phyloP scores from a whole-genome alignment of 768 basidiomycete species.

The Agrocybe praecox region DNA sequence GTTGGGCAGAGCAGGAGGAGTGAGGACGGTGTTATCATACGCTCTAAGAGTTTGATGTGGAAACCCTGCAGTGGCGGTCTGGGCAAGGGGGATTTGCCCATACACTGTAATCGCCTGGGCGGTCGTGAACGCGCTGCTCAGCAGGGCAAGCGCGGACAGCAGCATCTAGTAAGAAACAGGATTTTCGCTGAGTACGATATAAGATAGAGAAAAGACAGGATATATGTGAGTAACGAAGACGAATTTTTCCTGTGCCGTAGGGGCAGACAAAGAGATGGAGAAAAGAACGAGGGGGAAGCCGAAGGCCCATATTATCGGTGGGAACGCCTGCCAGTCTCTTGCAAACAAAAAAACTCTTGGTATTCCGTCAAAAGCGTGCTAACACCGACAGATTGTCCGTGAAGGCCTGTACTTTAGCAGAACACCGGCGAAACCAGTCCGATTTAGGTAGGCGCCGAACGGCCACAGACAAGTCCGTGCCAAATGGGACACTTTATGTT shows the following conservation, averaged over 20 bases:
- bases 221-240: background rate
- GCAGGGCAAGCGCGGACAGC: slow-evolving; percentile 9
- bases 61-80: slow-evolving; percentile 26
- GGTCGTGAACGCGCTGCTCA: slow-evolving; percentile 12
- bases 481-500: background rate
- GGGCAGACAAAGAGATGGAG: background rate
- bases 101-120: slow-evolving; percentile 27
- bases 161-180: slow-evolving; percentile 8
- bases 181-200: background rate
- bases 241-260: background rate
- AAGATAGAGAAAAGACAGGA: slow-evolving; percentile 3
- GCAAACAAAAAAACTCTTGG: background rate
- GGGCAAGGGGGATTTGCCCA: slow-evolving; percentile 32
- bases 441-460: too few relatives aligned
- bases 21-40: slow-evolving; percentile 51
- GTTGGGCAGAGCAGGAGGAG: slow-evolving; percentile 49
- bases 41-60: slow-evolving; percentile 38
- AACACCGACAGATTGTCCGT: too few relatives aligned
- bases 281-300: background rate
- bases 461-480: background rate
- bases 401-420: too few relatives aligned
- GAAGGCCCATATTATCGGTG: background rate
- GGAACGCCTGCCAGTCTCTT: background rate
- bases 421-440: too few relatives aligned
- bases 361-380: background rate